Percentiles rank a stretch among this genome's conserved stretches.
Evolutionary conservation across 2,329 filamentous ascomycete genomes (phyloP).

Genomic region (Exophiala aquamarina): DNA sequence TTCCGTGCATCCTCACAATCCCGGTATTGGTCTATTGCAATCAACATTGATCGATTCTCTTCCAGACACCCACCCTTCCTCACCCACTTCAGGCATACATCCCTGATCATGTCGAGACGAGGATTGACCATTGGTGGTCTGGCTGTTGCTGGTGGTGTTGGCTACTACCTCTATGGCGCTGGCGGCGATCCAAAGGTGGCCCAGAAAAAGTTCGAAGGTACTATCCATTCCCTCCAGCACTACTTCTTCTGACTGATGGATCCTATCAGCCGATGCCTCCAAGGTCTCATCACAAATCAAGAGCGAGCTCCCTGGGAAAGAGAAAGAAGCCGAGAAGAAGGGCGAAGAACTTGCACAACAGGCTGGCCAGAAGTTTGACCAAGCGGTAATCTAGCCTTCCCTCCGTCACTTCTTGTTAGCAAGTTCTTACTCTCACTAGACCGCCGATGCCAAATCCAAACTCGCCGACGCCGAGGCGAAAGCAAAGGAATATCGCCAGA

Average conservation of each 20-base stretch:
- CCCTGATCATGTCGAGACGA: conserved; percentile 27
- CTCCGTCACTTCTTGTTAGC: conserved; percentile 10
- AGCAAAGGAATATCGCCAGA: conserved; percentile 67
- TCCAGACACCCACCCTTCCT: conserved; percentile 23
- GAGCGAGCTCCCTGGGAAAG: conserved; percentile 62
- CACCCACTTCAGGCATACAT: conserved; percentile 18
- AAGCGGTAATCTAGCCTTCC: conserved; percentile 56
- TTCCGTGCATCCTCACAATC: not conserved
- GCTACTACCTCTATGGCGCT: conserved; percentile 89
- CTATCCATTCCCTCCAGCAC: conserved; percentile 32
- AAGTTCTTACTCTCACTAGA: conserved; percentile 26
- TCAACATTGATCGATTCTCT: conserved; percentile 26
- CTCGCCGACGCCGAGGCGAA: conserved; percentile 61
- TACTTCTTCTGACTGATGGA: conserved; percentile 16
- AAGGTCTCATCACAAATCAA: conserved; percentile 66
- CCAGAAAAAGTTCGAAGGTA: conserved; percentile 85
- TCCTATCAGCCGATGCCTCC: conserved; percentile 70
- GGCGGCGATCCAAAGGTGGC: conserved; percentile 79
- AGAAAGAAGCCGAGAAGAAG: conserved; percentile 64
- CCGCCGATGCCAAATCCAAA: conserved; percentile 46
- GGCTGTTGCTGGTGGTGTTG: conserved; percentile 65
- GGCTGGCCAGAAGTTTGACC: conserved; percentile 67
- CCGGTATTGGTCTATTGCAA: not conserved
- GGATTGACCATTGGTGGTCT: conserved; percentile 54
- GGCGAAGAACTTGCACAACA: conserved; percentile 61